phyloP scores from a whole-genome alignment of 345 rosid genomes.

The Syzygium jambos region DNA sequence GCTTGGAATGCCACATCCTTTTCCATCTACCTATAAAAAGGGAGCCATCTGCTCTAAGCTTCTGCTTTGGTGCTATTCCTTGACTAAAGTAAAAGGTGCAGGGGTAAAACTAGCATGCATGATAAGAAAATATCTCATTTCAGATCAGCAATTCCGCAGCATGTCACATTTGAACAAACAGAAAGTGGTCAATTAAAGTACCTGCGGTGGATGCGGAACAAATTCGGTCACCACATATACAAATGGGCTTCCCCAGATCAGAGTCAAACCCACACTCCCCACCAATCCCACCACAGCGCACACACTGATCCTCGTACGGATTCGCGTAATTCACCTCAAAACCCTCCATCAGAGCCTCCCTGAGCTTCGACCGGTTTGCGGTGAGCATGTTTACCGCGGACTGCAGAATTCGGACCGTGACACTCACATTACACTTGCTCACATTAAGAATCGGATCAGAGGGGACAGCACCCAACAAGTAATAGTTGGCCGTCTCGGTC shows the following conservation, averaged over 20 bases:
- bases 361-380: slow-evolving; percentile 3
- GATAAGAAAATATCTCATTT: not conserved
- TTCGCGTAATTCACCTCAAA: slow-evolving; percentile 14
- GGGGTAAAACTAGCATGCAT: not conserved
- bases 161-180: not conserved
- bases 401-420: slow-evolving; percentile 8
- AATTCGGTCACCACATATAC: slow-evolving; percentile 17
- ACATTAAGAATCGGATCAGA: not conserved
- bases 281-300: slow-evolving; percentile 1
- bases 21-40: not conserved
- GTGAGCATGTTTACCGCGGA: not conserved
- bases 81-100: not conserved
- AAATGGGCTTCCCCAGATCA: slow-evolving; percentile 6
- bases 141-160: not conserved
- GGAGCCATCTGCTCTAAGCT: not conserved
- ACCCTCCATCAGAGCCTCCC: slow-evolving; percentile 20
- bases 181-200: not conserved
- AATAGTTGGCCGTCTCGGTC: slow-evolving; percentile 4
- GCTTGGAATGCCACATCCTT: not conserved
- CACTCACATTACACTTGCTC: slow-evolving; percentile 3
- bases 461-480: slow-evolving; percentile 10
- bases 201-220: slow-evolving; percentile 11
- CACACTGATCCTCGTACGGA: slow-evolving; percentile 13
- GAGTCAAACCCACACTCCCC: slow-evolving; percentile 29
- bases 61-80: not conserved